Evolutionary conservation across 192 early-diverging fungal species (phyloP), one percentile per base, ranked within the genome.

Genomic region (Coemansia sp.): DNA sequence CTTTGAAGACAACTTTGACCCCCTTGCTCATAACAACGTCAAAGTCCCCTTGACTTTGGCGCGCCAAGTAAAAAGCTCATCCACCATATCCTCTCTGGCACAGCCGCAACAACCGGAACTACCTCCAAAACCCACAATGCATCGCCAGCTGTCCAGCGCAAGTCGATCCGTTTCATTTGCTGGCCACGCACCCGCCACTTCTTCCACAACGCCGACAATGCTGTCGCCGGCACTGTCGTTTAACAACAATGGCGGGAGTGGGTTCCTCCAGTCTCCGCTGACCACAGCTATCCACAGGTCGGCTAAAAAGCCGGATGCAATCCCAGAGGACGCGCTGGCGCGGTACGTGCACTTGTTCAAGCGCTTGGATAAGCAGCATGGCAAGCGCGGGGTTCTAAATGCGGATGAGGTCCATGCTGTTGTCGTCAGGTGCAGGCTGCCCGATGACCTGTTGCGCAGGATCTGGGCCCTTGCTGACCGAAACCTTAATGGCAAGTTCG

Each of bases 401-500:
- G 22, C 63, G 2, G 60, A 66, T 18, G 53, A 62, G 32, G 74
- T 77, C 4, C 56, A 64, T 19, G 57, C 68, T 0, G 60, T 67
- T 0, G 56, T 76, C 32, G 60, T 57, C 22, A 57, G 60, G 4
- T 71, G 67, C 57, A 37, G 61, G 3, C 53, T 77, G 34, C 44
- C 60, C 1, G 74, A 77, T 8, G 68, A 60, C 39, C 61, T 58
- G 43, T 38, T 77, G 54, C 61, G 68, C 33, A 37, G 61, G 9
- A 77, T 77, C 39, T 67, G 68, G 68, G 63, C 62, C 4, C 54
- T 77, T 19, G 52, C 74, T 7, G 74, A 77, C 62, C 35, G 74
- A 15, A 67, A 71, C 32, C 37, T 63, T 21, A 56, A 76, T 34
- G 74, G 74, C 8, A n/a, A 34, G 32, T 77, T 70, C 39, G 74